phyloP scores from a whole-genome alignment of 768 basidiomycete species.

The Boletus speciosus region DNA sequence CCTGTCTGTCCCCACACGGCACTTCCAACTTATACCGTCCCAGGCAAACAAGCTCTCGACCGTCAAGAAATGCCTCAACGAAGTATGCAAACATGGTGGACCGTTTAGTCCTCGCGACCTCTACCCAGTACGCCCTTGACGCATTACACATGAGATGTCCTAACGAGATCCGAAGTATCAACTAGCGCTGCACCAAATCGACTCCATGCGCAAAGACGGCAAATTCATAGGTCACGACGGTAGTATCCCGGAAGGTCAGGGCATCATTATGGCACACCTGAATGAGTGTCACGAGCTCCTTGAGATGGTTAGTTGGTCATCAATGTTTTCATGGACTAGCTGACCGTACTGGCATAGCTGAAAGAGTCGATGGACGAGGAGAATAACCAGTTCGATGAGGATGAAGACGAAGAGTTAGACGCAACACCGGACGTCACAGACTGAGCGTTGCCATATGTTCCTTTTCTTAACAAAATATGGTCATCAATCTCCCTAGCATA shows the following conservation, averaged over 20 bases:
- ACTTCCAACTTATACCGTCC: background rate
- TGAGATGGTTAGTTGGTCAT: constrained; percentile 68
- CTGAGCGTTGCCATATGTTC: constrained; percentile 4
- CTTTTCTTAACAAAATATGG: background rate
- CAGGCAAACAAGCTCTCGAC: constrained; percentile 96
- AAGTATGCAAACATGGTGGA: constrained; percentile 93
- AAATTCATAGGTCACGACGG: constrained; percentile 90
- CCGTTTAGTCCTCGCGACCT: constrained; percentile 89
- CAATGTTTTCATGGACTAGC: background rate
- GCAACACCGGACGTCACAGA: constrained; percentile 6
- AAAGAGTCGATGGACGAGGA: constrained; percentile 82
- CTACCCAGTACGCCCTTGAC: constrained; percentile 68
- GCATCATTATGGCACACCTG: constrained; percentile 91
- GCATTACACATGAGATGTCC: background rate
- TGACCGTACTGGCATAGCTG: constrained; percentile 35
- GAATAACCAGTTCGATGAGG: constrained; percentile 53
- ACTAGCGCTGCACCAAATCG: constrained; percentile 92
- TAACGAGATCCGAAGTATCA: constrained; percentile 61
- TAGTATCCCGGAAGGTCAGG: constrained; percentile 91
- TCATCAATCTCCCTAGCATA: background rate
- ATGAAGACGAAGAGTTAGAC: constrained; percentile 35
- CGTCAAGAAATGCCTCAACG: constrained; percentile 94
- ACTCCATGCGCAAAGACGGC: constrained; percentile 88
- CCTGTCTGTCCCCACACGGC: background rate
- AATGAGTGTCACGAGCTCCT: constrained; percentile 95